A percentile compares a stretch with the other conserved stretches of the same genome.
phyloP scores from a whole-genome alignment of 805 yeast genomes.

The Candida fluviatilis region DNA sequence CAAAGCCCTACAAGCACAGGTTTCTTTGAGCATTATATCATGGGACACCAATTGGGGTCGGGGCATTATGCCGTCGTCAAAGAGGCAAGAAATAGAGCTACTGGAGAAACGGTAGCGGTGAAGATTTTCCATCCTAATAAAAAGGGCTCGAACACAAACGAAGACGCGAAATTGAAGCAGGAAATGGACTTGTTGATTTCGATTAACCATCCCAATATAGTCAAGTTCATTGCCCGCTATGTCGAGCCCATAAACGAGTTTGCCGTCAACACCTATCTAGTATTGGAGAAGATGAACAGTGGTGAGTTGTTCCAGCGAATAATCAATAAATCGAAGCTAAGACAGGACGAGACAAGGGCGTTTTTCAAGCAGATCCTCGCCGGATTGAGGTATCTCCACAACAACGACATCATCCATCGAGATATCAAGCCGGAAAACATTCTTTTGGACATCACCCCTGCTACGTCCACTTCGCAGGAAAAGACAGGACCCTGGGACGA shows the following conservation, averaged over 20 bases:
- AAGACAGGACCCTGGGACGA: slow-evolving; percentile 56
- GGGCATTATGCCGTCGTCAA: slow-evolving; percentile 84
- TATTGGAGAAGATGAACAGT: slow-evolving; percentile 67
- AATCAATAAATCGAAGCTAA: slow-evolving; percentile 55
- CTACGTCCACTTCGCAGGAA: slow-evolving; percentile 19
- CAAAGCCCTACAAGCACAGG: slow-evolving; percentile 24
- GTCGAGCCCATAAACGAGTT: slow-evolving; percentile 51
- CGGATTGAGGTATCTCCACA: slow-evolving; percentile 37
- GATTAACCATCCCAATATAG: slow-evolving; percentile 68
- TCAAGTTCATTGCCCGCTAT: slow-evolving; percentile 56
- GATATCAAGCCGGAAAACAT: slow-evolving; percentile 46
- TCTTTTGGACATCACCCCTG: slow-evolving; percentile 47
- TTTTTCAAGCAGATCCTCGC: slow-evolving; percentile 47
- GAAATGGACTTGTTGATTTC: slow-evolving; percentile 64
- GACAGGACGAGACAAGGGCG: slow-evolving; percentile 59
- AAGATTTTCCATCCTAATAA: slow-evolving; percentile 64
- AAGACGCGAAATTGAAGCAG: slow-evolving; percentile 48
- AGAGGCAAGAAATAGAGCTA: slow-evolving; percentile 54
- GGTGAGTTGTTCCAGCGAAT: slow-evolving; percentile 77
- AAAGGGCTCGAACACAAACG: slow-evolving; percentile 18
- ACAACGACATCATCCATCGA: slow-evolving; percentile 38
- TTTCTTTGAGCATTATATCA: slow-evolving; percentile 53
- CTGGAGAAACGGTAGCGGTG: slow-evolving; percentile 65
- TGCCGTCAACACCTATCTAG: slow-evolving; percentile 54
- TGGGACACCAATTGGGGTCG: slow-evolving; percentile 61